Conservation (phyloP, 2,329 filamentous ascomycete species). For the Samsoniella hepiali region DNA sequence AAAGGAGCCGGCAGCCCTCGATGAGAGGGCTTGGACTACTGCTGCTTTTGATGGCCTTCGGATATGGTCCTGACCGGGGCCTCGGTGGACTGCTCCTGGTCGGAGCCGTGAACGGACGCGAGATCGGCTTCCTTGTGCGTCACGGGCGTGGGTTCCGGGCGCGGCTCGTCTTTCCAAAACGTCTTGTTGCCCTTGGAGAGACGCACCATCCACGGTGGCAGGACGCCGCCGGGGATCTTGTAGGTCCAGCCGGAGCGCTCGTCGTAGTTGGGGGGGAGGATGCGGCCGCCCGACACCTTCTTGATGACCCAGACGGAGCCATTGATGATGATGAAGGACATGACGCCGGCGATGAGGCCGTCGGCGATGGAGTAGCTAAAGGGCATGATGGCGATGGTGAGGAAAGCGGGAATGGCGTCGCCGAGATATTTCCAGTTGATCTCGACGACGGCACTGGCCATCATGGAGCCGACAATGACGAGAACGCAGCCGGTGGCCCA, state of each 20-base stretch:
- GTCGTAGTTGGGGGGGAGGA: slow-evolving; percentile 71
- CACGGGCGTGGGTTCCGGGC: background rate
- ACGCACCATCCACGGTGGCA: slow-evolving; percentile 71
- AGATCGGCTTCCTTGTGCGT: slow-evolving; percentile 17
- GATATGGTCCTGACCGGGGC: background rate
- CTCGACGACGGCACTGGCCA: slow-evolving; percentile 72
- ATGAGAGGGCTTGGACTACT: background rate
- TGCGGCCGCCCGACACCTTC: slow-evolving; percentile 61
- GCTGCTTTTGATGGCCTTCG: background rate
- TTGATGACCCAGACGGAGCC: slow-evolving; percentile 66
- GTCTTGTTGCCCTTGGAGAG: slow-evolving; percentile 64
- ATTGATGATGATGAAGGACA: slow-evolving; percentile 75
- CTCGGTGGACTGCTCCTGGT: slow-evolving; percentile 3
- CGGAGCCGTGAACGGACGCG: slow-evolving; percentile 9
- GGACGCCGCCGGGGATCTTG: slow-evolving; percentile 68
- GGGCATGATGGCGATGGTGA: slow-evolving; percentile 82
- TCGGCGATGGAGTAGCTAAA: slow-evolving; percentile 89
- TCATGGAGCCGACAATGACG: slow-evolving; percentile 82
- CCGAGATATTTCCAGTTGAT: slow-evolving; percentile 89
- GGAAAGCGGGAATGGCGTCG: slow-evolving; percentile 79
- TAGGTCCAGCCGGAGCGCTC: slow-evolving; percentile 80
- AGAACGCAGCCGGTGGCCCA: slow-evolving; percentile 90
- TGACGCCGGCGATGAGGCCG: slow-evolving; percentile 77
- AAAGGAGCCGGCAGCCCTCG: background rate
- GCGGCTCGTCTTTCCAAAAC: slow-evolving; percentile 58